Percentiles rank a stretch among this genome's conserved stretches.
These are phyloP conservation scores for Maudiozyma saulgeensis DNA, from an alignment of 805 yeast genomes.

Conservation along the genomic window DNA sequence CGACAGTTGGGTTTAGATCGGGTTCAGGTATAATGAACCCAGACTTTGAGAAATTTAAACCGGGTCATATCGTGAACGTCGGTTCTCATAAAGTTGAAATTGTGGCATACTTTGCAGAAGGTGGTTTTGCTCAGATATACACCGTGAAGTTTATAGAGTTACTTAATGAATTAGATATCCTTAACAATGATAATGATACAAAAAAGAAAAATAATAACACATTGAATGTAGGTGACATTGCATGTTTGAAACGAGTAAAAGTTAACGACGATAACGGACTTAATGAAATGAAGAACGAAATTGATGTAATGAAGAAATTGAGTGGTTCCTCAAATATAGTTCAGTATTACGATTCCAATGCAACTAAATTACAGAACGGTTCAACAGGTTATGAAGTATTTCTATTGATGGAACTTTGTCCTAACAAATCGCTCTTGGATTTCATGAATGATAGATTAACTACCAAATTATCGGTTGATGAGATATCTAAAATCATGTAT, in stretches of 20 bases:
- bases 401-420: constrained; percentile 87
- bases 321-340: constrained; percentile 51
- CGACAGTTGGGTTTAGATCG: constrained; percentile 2
- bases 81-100: constrained; percentile 52
- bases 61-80: constrained; percentile 48
- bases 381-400: constrained; percentile 68
- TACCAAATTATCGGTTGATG: constrained; percentile 65
- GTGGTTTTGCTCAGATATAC: constrained; percentile 78
- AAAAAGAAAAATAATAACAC: constrained; percentile 2
- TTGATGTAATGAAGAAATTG: constrained; percentile 64
- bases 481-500: constrained; percentile 72
- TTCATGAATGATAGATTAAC: constrained; percentile 81
- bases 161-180: constrained; percentile 15
- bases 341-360: constrained; percentile 66
- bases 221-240: constrained; percentile 35
- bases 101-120: constrained; percentile 52
- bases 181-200: constrained; percentile 3
- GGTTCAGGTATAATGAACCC: constrained; percentile 4
- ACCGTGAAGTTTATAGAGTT: constrained; percentile 41
- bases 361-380: constrained; percentile 40
- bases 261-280: constrained; percentile 65
- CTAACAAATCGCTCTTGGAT: constrained; percentile 77
- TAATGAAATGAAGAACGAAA: constrained; percentile 58
- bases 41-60: constrained; percentile 11
- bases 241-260: constrained; percentile 64